Conservation (phyloP, 495 filamentous ascomycete genomes). For the Trypethelium eluteriae region DNA sequence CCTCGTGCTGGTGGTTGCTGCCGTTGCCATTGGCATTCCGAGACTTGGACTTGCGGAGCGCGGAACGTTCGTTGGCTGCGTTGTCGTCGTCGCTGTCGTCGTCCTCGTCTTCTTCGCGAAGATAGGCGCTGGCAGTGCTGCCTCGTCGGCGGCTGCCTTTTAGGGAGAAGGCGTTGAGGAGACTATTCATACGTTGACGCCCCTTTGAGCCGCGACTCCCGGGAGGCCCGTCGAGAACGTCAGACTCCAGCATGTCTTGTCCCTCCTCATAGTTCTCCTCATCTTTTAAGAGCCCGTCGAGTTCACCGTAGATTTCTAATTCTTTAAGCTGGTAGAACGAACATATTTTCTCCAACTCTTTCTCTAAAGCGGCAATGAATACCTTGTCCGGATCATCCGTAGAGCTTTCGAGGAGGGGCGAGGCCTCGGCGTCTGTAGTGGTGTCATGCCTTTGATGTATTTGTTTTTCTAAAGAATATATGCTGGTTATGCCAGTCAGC, state of each 20-base stretch:
- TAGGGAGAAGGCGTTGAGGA: constrained; percentile 38
- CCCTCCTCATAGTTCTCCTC: constrained; percentile 63
- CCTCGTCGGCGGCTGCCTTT: constrained; percentile 36
- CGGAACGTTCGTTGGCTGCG: constrained; percentile 55
- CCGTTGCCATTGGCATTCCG: constrained; percentile 23
- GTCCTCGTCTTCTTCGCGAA: constrained; percentile 41
- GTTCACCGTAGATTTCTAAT: constrained; percentile 70
- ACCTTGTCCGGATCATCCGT: constrained; percentile 64
- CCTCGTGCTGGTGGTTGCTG: constrained; percentile 25
- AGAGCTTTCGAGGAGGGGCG: constrained; percentile 57
- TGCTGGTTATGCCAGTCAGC: constrained; percentile 47
- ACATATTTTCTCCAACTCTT: constrained; percentile 86
- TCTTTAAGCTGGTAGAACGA: constrained; percentile 87
- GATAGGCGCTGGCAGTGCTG: constrained; percentile 42
- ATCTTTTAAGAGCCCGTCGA: constrained; percentile 67
- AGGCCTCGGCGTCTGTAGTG: constrained; percentile 64
- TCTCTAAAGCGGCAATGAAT: constrained; percentile 73
- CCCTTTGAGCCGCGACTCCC: constrained; percentile 40
- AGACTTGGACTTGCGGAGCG: constrained; percentile 32
- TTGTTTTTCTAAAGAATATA: constrained; percentile 85
- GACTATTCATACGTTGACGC: constrained; percentile 38
- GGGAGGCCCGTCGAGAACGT: constrained; percentile 45
- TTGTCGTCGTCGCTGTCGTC: constrained; percentile 61
- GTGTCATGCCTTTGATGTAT: constrained; percentile 38
- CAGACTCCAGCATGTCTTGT: constrained; percentile 49